Evolutionary conservation across 176 grass and related monocot genomes (phyloP), one percentile per base, ranked within the genome.

Genomic region (Aegilops umbellulata): DNA sequence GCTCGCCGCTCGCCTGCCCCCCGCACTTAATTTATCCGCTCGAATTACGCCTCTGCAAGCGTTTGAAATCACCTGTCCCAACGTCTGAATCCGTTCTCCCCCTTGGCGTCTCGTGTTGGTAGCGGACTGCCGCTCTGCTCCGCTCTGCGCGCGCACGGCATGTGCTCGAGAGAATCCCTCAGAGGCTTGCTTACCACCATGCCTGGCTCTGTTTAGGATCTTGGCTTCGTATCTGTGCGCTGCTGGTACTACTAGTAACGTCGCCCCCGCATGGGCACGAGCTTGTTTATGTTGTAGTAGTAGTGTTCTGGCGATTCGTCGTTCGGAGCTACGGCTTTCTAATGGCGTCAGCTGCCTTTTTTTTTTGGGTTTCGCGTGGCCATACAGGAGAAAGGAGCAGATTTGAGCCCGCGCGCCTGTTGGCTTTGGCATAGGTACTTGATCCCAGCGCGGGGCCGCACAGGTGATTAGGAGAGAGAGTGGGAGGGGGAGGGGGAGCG

Each of bases 151-250:
- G 64, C 69, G 84, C 84, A 86, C 55, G 77, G 53, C 77, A 73
- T 81, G 78, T 87, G 85, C 85, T 88, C 29, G 87, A 83, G 74
- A 83, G 29, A 63, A 83, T 83, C 80, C 34, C 80, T 53, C 10
- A 46, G 34, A 82, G 86, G 69, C 78, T 16, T 42, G 69, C 78
- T 16, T 42, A 25, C 79, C 78, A 82, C 60, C 69, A 58, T 68
- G 86, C 60, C 30, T 82, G 60, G 66, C 24, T 47, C 60, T 82
- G 47, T 60, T 77, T 19, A 55, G 25, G 44, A 82, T 76, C 61
- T 65, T 55, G 36, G 8, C 3, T 49, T 47, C 71, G 22, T 27
- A 23, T 26, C 20, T 65, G 13, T 76, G 19, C 49, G 20, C 6
- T 77, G 47, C 42, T 55, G 8, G 46, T 32, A 32, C 74, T 32